phyloP scores from a whole-genome alignment of 495 filamentous ascomycete species.

The Hypoxylon subgilvum region DNA sequence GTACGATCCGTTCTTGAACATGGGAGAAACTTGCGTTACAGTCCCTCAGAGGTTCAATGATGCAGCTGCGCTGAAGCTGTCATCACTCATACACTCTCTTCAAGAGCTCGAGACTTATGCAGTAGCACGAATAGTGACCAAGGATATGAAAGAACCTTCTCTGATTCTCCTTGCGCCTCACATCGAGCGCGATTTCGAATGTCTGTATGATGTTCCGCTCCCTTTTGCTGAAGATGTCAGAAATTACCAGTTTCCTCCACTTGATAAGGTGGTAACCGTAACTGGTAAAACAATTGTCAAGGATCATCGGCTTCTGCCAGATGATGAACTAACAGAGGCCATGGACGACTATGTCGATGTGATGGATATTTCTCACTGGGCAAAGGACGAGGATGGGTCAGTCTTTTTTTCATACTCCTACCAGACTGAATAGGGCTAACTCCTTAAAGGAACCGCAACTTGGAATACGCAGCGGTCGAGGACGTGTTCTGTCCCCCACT shows the following conservation, averaged over 20 bases:
- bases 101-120: conserved; percentile 87
- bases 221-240: conserved; percentile 93
- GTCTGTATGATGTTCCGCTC: conserved; percentile 88
- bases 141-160: conserved; percentile 76
- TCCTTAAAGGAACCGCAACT: conserved; percentile 57
- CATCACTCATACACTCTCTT: conserved; percentile 87
- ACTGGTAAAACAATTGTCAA: conserved; percentile 78
- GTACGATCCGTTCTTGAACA: conserved; percentile 85
- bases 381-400: conserved; percentile 72
- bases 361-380: conserved; percentile 80
- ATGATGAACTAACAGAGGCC: conserved; percentile 69
- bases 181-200: conserved; percentile 84
- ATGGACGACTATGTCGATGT: conserved; percentile 92
- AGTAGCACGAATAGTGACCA: conserved; percentile 81
- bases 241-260: conserved; percentile 84
- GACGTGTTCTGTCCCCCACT: conserved; percentile 91
- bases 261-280: conserved; percentile 86
- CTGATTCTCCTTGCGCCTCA: conserved; percentile 83
- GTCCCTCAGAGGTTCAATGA: conserved; percentile 75
- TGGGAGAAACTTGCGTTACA: conserved; percentile 77
- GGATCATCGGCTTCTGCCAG: conserved; percentile 87
- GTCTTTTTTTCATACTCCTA: conserved; percentile 29
- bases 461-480: conserved; percentile 78
- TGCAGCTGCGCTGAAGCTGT: conserved; percentile 79
- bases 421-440: conserved; percentile 42